Conservation (phyloP, 164 flowering plant species). For the Akebia trifoliata region DNA sequence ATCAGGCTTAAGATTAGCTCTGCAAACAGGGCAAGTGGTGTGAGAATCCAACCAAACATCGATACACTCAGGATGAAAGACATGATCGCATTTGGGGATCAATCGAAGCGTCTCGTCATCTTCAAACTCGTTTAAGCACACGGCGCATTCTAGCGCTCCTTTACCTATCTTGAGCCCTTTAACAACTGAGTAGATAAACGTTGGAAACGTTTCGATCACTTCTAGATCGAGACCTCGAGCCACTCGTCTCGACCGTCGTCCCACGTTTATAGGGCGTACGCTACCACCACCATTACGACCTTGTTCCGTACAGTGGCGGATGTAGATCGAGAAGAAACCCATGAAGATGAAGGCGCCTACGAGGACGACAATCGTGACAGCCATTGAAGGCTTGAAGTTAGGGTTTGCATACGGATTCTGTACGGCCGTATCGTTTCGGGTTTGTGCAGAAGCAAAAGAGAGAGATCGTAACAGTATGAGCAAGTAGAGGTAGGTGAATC, state of each 20-base stretch:
- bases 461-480: not conserved
- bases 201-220: conserved; percentile 29
- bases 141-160: conserved; percentile 36
- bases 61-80: conserved; percentile 42
- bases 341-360: conserved; percentile 28
- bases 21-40: conserved; percentile 44
- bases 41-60: conserved; percentile 36
- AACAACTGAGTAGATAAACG: conserved; percentile 29
- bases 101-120: conserved; percentile 32
- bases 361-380: conserved; percentile 23
- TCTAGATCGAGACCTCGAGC: conserved; percentile 25
- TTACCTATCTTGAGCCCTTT: conserved; percentile 34
- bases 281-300: not conserved
- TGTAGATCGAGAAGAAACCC: conserved; percentile 31
- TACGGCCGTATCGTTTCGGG: not conserved
- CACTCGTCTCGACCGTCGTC: conserved; percentile 8
- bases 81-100: conserved; percentile 42
- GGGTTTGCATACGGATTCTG: not conserved
- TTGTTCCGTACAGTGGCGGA: conserved; percentile 32
- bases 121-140: conserved; percentile 36
- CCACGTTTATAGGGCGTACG: not conserved
- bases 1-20: conserved; percentile 18
- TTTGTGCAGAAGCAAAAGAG: conserved; percentile 14
- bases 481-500: not conserved
- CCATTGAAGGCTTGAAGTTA: conserved; percentile 30